Evolutionary conservation across 441 rosid genomes (phyloP).

Genomic region (Dalechampia spathulata): DNA sequence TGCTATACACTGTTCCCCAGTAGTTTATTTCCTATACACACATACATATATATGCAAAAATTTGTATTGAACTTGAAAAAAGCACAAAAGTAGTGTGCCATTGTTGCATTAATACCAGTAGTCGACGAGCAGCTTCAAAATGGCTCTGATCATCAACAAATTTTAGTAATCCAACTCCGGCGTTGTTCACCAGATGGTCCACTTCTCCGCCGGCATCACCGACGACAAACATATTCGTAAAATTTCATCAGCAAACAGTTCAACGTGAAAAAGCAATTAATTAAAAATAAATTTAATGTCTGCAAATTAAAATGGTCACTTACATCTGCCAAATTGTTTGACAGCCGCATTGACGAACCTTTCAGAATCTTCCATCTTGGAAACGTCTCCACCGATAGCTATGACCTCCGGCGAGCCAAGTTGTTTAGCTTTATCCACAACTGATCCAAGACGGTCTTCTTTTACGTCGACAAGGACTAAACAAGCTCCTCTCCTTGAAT

Average conservation of each 20-base stretch:
- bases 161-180: conserved; percentile 17
- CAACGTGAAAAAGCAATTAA: too few relatives aligned
- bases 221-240: neutral
- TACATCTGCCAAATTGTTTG: conserved; percentile 38
- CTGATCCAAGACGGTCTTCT: conserved; percentile 32
- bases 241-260: too few relatives aligned
- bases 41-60: neutral
- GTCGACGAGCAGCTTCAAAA: neutral
- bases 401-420: conserved; percentile 44
- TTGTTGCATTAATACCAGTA: neutral
- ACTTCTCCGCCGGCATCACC: conserved; percentile 16
- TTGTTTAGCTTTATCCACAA: conserved; percentile 23
- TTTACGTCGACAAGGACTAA: conserved; percentile 41
- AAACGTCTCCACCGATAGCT: conserved; percentile 36
- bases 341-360: conserved; percentile 27
- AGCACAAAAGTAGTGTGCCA: too few relatives aligned
- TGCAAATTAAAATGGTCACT: too few relatives aligned
- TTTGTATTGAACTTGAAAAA: too few relatives aligned
- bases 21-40: conserved; percentile 29
- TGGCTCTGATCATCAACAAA: conserved; percentile 8
- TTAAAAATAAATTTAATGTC: too few relatives aligned
- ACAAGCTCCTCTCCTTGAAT: conserved; percentile 52
- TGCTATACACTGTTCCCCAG: conserved; percentile 34
- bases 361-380: conserved; percentile 37
- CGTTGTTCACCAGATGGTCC: conserved; percentile 44